Percentiles rank a stretch among this genome's conserved stretches.
These are phyloP conservation scores for Beauveria scarabaeidicola DNA, from an alignment of 2,329 filamentous ascomycete species.

Conservation along the genomic window DNA sequence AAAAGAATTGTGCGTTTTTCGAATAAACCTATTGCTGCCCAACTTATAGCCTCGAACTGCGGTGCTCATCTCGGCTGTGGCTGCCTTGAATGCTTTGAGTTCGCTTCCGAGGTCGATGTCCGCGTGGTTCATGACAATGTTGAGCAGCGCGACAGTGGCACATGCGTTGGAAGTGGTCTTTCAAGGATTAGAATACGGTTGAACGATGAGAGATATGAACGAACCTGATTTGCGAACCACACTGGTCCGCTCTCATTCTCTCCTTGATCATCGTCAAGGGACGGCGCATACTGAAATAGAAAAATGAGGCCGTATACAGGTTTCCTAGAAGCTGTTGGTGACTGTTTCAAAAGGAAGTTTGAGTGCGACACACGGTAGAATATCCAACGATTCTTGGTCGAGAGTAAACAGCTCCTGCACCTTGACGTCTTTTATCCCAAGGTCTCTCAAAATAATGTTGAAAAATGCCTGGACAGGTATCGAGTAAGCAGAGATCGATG, in stretches of 20 bases:
- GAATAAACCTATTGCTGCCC: constrained; percentile 66
- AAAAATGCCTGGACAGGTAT: constrained; percentile 58
- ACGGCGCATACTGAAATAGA: constrained; percentile 62
- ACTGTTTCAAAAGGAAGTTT: neutral
- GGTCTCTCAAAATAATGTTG: constrained; percentile 71
- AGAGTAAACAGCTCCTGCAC: constrained; percentile 70
- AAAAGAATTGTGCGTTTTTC: constrained; percentile 80
- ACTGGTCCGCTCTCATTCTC: constrained; percentile 49
- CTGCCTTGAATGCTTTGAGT: constrained; percentile 62
- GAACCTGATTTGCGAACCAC: constrained; percentile 91
- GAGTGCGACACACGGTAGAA: constrained; percentile 47
- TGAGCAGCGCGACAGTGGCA: constrained; percentile 84
- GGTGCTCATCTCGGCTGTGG: constrained; percentile 60
- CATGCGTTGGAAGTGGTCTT: constrained; percentile 78
- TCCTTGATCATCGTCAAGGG: constrained; percentile 44
- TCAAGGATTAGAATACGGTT: neutral
- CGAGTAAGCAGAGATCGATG: constrained; percentile 12
- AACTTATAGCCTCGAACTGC: constrained; percentile 69
- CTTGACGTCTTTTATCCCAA: constrained; percentile 65
- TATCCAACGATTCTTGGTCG: constrained; percentile 55
- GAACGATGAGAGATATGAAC: neutral
- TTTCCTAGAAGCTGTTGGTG: constrained; percentile 38
- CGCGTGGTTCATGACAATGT: constrained; percentile 81
- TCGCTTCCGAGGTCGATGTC: constrained; percentile 59
- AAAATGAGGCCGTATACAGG: constrained; percentile 84